These are phyloP conservation scores for Trichoderma atrobrunneum DNA, from an alignment of 2,329 filamentous ascomycete genomes.

Conservation along the genomic window DNA sequence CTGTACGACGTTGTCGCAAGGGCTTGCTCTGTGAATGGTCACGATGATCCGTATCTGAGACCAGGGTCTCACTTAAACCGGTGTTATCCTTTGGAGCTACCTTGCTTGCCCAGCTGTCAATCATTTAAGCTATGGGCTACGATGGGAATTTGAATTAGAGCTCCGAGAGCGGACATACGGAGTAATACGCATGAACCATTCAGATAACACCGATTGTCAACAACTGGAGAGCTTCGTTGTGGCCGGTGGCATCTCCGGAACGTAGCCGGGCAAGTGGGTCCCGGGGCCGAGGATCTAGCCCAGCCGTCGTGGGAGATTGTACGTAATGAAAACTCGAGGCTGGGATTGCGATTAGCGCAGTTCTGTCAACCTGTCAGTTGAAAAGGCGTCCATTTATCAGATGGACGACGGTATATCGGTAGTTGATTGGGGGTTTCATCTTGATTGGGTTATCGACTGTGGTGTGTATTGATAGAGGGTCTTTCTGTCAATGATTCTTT, in stretches of 20 bases:
- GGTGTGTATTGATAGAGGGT: not conserved
- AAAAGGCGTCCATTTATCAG: not conserved
- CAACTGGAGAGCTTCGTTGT: not conserved
- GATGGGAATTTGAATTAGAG: not conserved
- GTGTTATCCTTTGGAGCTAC: not conserved
- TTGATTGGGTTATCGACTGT: not conserved
- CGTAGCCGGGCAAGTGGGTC: not conserved
- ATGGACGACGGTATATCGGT: not conserved
- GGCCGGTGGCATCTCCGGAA: not conserved
- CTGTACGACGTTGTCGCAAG: not conserved
- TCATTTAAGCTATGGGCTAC: not conserved
- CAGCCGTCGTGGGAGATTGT: slow-evolving; percentile 2
- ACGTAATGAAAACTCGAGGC: slow-evolving; percentile 3
- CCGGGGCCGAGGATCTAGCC: not conserved
- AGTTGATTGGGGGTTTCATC: not conserved
- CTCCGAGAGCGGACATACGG: not conserved
- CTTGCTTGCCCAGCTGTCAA: not conserved
- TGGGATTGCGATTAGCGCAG: not conserved
- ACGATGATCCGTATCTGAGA: not conserved
- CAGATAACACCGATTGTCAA: not conserved
- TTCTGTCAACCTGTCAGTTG: not conserved
- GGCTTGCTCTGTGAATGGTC: not conserved
- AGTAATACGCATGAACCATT: not conserved
- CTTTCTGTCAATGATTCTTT: not conserved
- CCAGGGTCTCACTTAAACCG: not conserved